Percentiles rank a stretch among this genome's conserved stretches.
Evolutionary conservation across 1,284 basidiomycete genomes (phyloP).

Genomic region (Irpex sp.): DNA sequence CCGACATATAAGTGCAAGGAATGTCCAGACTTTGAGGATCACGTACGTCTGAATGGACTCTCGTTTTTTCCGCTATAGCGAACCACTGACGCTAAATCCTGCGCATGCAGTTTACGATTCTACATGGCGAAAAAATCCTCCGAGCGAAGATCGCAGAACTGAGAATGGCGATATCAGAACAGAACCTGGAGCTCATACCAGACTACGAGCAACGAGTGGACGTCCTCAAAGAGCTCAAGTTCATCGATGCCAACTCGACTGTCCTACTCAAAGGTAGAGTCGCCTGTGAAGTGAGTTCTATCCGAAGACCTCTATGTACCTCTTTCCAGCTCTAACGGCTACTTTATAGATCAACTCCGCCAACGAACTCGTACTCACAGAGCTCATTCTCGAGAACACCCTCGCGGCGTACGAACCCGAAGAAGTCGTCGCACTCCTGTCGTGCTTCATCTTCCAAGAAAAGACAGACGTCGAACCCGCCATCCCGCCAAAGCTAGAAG

Average conservation of each 20-base stretch:
- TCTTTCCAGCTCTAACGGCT: too few relatives aligned
- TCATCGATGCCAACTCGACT: conserved; percentile 91
- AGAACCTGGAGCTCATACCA: conserved; percentile 95
- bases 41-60: conserved; percentile 43
- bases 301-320: not conserved
- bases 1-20: conserved; percentile 44
- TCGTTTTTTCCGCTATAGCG: too few relatives aligned
- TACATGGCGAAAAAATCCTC: conserved; percentile 77
- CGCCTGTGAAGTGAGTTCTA: conserved; percentile 82
- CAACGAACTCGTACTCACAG: conserved; percentile 93
- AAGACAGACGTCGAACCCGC: conserved; percentile 88
- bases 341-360: conserved; percentile 86
- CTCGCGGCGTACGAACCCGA: conserved; percentile 89
- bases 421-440: conserved; percentile 96
- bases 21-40: conserved; percentile 65
- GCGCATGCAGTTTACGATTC: conserved; percentile 57
- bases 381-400: conserved; percentile 95
- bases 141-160: conserved; percentile 71
- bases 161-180: conserved; percentile 85
- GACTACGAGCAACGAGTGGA: conserved; percentile 95
- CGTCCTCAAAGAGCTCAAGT: conserved; percentile 88
- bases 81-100: too few relatives aligned
- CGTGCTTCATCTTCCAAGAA: conserved; percentile 96
- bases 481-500: conserved; percentile 74
- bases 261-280: conserved; percentile 96